A percentile compares a stretch with the other conserved stretches of the same genome.
Conservation (phyloP, 257 asterid genomes). For the Solanum pinnatisectum region DNA sequence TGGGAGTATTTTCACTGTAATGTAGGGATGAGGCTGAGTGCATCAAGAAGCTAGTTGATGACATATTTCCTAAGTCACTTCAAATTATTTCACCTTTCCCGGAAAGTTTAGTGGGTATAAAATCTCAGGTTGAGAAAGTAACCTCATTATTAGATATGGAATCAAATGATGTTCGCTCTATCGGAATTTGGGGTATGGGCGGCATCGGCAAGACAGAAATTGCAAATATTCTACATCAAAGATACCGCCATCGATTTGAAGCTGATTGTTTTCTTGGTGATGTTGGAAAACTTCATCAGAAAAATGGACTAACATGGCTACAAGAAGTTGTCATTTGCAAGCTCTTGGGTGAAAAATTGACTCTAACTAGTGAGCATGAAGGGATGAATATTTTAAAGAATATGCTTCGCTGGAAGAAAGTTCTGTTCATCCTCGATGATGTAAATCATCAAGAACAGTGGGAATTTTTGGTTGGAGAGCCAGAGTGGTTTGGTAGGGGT, state of each 20-base stretch:
- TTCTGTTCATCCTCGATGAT: background rate
- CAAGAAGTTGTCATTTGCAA: background rate
- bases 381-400: background rate
- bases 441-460: background rate
- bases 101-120: background rate
- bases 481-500: background rate
- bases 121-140: background rate
- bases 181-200: background rate
- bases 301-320: background rate
- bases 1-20: background rate
- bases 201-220: slow-evolving; percentile 1
- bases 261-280: background rate
- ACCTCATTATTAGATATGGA: background rate
- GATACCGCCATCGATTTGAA: background rate
- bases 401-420: background rate
- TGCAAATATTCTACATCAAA: background rate
- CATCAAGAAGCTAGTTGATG: background rate
- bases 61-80: background rate
- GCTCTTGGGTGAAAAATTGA: background rate
- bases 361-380: background rate
- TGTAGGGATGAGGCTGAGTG: background rate
- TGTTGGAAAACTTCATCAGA: background rate
- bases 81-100: background rate
- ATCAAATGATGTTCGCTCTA: background rate
- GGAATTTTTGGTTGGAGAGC: background rate